Evolutionary conservation across 345 rosid species (phyloP), one percentile per base, ranked within the genome.

Genomic region (Eucalyptus rudis): DNA sequence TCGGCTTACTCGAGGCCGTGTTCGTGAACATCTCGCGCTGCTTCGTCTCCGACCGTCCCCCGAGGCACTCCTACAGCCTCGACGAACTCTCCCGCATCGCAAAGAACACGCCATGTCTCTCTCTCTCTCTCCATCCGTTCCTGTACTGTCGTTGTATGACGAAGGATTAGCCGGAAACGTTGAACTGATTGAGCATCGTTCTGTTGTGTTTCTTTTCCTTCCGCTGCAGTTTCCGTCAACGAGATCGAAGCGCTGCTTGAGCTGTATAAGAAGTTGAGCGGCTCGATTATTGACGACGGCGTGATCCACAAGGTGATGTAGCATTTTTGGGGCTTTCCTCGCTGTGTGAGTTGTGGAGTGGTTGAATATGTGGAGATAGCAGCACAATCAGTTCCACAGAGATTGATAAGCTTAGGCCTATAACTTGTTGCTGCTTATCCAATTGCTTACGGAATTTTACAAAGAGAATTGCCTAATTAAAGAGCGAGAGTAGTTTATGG

Each of bases 201-300:
- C 43, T 43, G 43, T 43, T 43, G 43, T 43, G 43, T 43, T 43
- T 43, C 43, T 56, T 56, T 16, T 17, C 22, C 22, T 76, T 44
- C 85, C 33, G 86, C 36, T 87, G 93, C 96, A 95, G 96, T 95
- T 88, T 92, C 91, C 88, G 93, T 94, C 40, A 95, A 95, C 89
- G 96, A 95, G 90, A 92, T 94, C 66, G 96, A 95, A 89, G 96
- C 96, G 15, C 89, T 95, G 88, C 92, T 91, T 80, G 96, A 94
- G 86, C 91, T 95, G 49, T 95, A 90, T 91, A 94, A 93, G 94
- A 93, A 93, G 93, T 90, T 95, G 76, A 93, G 96, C 62, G 88
- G 95, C 36, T 94, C 96, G 3, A 92, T 95, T 87, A 91, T 92
- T 89, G 96, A 94, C 68, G 96, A 95, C 83, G 96, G 95, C 29